Evolutionary conservation across 768 basidiomycete genomes (phyloP).

Genomic region (Naganishia onofrii): DNA sequence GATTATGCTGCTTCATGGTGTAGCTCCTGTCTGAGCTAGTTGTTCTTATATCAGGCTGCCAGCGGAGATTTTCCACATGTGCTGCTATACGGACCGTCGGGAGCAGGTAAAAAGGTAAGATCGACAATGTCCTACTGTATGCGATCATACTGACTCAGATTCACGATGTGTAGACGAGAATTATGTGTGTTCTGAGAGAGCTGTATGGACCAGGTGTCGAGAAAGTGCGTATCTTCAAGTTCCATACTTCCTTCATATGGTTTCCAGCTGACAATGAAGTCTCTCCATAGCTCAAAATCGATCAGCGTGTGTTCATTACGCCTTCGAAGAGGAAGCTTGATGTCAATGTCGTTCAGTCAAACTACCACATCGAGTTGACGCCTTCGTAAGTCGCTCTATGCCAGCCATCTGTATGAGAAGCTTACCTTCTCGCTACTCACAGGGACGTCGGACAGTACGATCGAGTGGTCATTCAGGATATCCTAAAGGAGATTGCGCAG

Average conservation of each 20-base stretch:
- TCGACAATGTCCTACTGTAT: neutral
- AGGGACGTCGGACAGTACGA: conserved; percentile 97
- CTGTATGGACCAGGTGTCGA: conserved; percentile 89
- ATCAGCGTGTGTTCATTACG: conserved; percentile 91
- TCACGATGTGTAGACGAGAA: conserved; percentile 62
- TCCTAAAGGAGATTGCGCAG: conserved; percentile 96
- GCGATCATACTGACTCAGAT: neutral
- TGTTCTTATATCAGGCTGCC: conserved; percentile 60
- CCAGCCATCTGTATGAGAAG: neutral
- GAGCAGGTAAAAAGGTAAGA: conserved; percentile 82
- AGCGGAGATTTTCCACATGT: conserved; percentile 96
- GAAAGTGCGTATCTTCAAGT: conserved; percentile 61
- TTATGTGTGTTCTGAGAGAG: conserved; percentile 80
- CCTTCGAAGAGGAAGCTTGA: conserved; percentile 92
- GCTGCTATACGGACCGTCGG: conserved; percentile 94
- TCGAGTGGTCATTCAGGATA: conserved; percentile 89
- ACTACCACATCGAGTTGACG: conserved; percentile 95
- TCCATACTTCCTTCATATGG: neutral
- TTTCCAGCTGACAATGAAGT: neutral
- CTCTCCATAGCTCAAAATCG: conserved; percentile 80
- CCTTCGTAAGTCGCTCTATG: conserved; percentile 66
- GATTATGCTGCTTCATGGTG: neutral
- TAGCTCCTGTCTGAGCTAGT: conserved; percentile 31
- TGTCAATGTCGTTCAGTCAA: conserved; percentile 94
- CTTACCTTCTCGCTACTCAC: neutral